Evolutionary conservation across 208 protist species (phyloP).

Genomic region (Crithidia mellificae): DNA sequence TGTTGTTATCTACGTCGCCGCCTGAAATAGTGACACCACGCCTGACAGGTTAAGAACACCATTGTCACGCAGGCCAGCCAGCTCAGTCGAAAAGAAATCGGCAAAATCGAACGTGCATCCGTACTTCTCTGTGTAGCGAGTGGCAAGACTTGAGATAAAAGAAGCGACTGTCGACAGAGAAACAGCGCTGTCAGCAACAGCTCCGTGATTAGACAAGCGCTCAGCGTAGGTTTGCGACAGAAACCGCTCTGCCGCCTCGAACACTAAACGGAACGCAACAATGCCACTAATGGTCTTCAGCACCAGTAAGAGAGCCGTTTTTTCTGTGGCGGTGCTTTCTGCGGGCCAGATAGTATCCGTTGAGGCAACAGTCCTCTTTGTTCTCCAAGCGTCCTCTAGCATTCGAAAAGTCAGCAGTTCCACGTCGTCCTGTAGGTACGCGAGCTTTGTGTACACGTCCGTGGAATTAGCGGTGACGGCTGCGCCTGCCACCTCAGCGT

Average conservation of each 20-base stretch:
- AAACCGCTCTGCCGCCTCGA: conserved; percentile 56
- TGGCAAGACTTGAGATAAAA: conserved; percentile 6
- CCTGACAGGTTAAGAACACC: conserved; percentile 31
- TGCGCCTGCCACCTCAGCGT: conserved; percentile 12
- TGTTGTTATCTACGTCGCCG: too few species aligned
- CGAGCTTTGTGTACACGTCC: conserved; percentile 18
- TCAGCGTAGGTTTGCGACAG: conserved; percentile 31
- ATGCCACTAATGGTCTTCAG: conserved; percentile 39
- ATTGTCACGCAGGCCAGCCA: conserved; percentile 27
- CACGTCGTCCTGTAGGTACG: conserved; percentile 49
- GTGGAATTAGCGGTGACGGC: not conserved
- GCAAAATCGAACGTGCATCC: conserved; percentile 3
- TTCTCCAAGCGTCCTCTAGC: conserved; percentile 28
- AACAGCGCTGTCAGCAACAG: conserved; percentile 21
- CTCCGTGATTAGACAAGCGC: conserved; percentile 8
- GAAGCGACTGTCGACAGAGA: conserved; percentile 19
- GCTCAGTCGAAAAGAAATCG: conserved; percentile 33
- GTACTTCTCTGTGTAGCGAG: not conserved
- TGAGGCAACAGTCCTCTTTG: conserved; percentile 5
- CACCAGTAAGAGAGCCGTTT: conserved; percentile 16
- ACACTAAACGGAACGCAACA: conserved; percentile 44
- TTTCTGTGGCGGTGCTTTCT: not conserved
- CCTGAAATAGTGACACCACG: conserved; percentile 26
- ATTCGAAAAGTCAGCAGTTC: conserved; percentile 54
- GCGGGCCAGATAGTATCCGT: conserved; percentile 4